Conservation (phyloP, 768 basidiomycete genomes). For the Pisolithus sp. region DNA sequence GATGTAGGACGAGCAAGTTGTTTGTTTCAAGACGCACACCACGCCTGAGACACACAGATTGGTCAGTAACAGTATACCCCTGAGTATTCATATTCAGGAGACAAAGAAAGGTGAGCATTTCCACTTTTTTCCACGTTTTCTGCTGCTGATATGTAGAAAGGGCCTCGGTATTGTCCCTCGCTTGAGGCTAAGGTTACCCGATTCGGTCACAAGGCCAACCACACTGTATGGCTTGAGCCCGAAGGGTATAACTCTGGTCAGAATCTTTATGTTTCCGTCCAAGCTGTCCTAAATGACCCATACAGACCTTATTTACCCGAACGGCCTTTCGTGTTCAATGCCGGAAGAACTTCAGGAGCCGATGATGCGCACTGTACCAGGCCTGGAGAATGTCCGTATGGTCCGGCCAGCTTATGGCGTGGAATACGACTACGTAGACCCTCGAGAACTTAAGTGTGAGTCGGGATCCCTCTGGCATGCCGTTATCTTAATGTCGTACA, state of each 20-base stretch:
- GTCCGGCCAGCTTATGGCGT: conserved; percentile 86
- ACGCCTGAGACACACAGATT: conserved; percentile 67
- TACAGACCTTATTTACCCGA: conserved; percentile 81
- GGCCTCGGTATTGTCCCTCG: conserved; percentile 88
- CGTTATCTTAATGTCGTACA: conserved; percentile 21
- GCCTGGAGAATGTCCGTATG: conserved; percentile 80
- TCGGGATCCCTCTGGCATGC: conserved; percentile 4
- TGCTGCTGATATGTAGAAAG: conserved; percentile 28
- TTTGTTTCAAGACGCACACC: conserved; percentile 69
- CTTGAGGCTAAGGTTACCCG: conserved; percentile 82
- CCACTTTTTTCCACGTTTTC: not conserved
- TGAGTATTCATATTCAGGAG: conserved; percentile 82
- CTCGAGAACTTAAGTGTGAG: conserved; percentile 70
- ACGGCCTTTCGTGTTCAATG: conserved; percentile 82
- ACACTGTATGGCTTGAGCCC: conserved; percentile 85
- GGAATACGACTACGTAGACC: conserved; percentile 88
- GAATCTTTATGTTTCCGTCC: not conserved
- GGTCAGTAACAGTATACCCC: conserved; percentile 69
- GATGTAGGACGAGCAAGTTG: conserved; percentile 63
- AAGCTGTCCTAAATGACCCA: not conserved
- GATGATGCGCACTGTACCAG: conserved; percentile 80
- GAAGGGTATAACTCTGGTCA: conserved; percentile 86
- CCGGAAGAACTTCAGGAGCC: conserved; percentile 80
- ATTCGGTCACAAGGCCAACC: conserved; percentile 63
- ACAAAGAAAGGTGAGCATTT: conserved; percentile 65